Evolutionary conservation across 208 protist genomes (phyloP), one percentile per base, ranked within the genome.

Genomic region (Phytomonas sp.): DNA sequence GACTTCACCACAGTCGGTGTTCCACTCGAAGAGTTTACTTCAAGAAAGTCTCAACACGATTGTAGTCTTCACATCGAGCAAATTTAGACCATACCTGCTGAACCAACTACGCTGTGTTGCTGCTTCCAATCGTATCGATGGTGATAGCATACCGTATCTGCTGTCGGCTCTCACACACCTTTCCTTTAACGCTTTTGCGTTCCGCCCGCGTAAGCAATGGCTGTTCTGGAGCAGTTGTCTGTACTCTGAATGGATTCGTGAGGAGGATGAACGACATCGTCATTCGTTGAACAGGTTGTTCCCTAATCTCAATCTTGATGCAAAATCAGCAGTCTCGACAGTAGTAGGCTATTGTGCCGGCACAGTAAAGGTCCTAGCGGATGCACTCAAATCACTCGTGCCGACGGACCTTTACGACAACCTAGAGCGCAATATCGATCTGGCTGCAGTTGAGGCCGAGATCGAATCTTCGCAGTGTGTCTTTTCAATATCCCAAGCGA

Each of bases 391-490:
- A 29, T 80, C 83, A 9, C 71, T 95, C 37, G 79, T 95, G 26
- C 84, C 89, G 7, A 78, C 76, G 32, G 86, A 92, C 66, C 71
- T 92, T 29, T 81, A 84, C n/a, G 89, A 92, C 40, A 88, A 91
- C 51, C 71, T 95, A 40, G 79, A 86, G 64, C 36, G 71, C 29
- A 95, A 91, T 64, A 60, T 34, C 3, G 83, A 91, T 60, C 34
- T 60, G 34, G 73, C 72, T 15, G 36, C 32, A 0, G 46, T 69
- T 20, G 71, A 60, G 17, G n/a, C 67, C 9, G 64, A 56, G 23
- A 60, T 62, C 26, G 67, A 60, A 0, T 53, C 33, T 1, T 36
- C 64, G n/a, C 43, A 46, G 11, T 29, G 61, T 32, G 33, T 74
- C 29, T 30, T 74, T 11, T 66, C 73, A 56, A 66, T 4, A 26